Evolutionary conservation across 2,329 filamentous ascomycete genomes (phyloP), one percentile per base, ranked within the genome.

Genomic region (Beauveria sp.): DNA sequence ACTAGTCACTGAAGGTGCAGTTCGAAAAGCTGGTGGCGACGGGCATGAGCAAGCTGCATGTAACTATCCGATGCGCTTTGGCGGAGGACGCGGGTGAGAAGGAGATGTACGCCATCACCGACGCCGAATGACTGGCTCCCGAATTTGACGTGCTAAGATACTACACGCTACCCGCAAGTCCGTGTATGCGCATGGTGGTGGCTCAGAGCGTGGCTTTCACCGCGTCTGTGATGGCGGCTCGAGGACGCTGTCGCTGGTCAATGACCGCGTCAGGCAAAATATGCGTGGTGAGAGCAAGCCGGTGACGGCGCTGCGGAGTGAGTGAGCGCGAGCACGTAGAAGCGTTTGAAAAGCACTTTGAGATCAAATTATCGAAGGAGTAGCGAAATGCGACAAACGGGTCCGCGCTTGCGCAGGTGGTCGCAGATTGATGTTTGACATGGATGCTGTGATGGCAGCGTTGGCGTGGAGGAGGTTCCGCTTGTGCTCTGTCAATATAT

Each of bases 91-190:
- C 24, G 18, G 34, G n/a, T 20, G 44, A 46, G 46, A 51, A 16
- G 16, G 59, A 61, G 18, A 46, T 52, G 26, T 56, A 61, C 37
- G 59, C 53, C 24, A 52, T 61, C 52, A 53, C 59, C n/a, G 59
- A 61, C 37, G 37, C 46, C 22, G 53, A 61, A 20, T 56, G 40
- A 8, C 26, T 61, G 20, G n/a, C 59, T 1, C 43, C 53, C 2
- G 53, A 47, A 28, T 47, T 56, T 46, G 34, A 44, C n/a, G 53
- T 61, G 43, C 59, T 61, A 7, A 61, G 44, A 53, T 52, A 56
- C 34, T 56, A 61, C 44, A 61, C 53, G n/a, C 24, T 61, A 46
- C 34, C 51, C 34, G 46, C 51, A 20, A 52, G 53, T 37, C 34
- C 24, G 16, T 56, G 44, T 37, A 56, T 47, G 16, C 34, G 46